Conservation (phyloP, 2,329 filamentous ascomycete species). For the Ceratocystis albifundus region DNA sequence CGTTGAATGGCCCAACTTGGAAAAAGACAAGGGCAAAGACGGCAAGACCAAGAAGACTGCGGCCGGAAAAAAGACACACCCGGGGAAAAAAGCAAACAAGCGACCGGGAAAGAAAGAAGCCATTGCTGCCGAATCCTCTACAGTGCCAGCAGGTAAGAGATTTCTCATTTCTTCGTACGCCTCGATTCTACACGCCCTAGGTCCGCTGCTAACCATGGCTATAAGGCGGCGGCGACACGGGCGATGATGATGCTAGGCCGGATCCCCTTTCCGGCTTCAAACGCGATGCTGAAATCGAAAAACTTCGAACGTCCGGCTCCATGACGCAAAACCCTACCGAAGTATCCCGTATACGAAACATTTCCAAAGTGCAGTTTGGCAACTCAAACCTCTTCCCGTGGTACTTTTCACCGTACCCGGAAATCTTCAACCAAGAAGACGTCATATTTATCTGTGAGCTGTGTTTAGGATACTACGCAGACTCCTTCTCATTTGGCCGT, state of each 20-base stretch:
- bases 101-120: conserved; percentile 45
- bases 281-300: conserved; percentile 88
- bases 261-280: conserved; percentile 45
- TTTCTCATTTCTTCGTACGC: not conserved
- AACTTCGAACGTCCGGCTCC: conserved; percentile 82
- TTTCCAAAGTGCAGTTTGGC: conserved; percentile 89
- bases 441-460: conserved; percentile 96
- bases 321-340: conserved; percentile 99
- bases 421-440: conserved; percentile 76
- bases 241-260: conserved; percentile 33
- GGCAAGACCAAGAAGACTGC: conserved; percentile 61
- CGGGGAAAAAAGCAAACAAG: conserved; percentile 49
- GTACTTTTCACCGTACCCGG: conserved; percentile 97
- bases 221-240: conserved; percentile 43
- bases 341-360: conserved; percentile 87
- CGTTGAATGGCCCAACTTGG: conserved; percentile 91
- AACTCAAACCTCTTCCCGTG: conserved; percentile 85
- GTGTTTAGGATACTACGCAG: conserved; percentile 82
- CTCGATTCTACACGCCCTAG: not conserved
- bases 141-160: conserved; percentile 26
- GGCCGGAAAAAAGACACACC: conserved; percentile 44
- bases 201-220: conserved; percentile 7
- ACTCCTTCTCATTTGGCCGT: conserved; percentile 67
- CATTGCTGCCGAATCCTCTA: conserved; percentile 41
- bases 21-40: conserved; percentile 70